Evolutionary conservation across 148 eudicot species (phyloP).

Genomic region (Arctostaphylos glauca): DNA sequence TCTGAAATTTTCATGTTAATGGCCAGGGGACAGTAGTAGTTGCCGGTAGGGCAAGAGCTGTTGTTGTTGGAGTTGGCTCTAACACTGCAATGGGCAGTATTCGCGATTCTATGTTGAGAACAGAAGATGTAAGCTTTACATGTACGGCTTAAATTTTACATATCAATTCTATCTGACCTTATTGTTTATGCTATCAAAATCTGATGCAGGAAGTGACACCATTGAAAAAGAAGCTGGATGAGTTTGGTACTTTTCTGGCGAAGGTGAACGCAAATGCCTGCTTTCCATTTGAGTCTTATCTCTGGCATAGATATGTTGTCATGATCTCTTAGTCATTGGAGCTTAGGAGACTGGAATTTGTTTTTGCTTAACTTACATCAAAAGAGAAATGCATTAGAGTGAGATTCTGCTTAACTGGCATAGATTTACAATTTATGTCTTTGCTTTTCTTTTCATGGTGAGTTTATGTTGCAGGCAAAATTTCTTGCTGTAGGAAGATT

Average conservation of each 20-base stretch:
- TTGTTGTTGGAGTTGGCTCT: conserved; percentile 93
- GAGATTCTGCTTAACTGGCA: neutral
- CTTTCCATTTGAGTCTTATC: neutral
- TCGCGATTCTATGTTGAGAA: conserved; percentile 95
- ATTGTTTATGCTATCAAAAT: neutral
- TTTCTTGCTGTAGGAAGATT: neutral
- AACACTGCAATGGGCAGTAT: conserved; percentile 99
- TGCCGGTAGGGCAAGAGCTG: conserved; percentile 92
- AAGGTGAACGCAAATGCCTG: conserved; percentile 51
- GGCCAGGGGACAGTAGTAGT: conserved; percentile 93
- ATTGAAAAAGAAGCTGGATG: conserved; percentile 90
- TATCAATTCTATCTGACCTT: neutral
- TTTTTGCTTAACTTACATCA: neutral
- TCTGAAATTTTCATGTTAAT: conserved; percentile 19
- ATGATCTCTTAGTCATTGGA: neutral
- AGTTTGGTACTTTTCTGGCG: conserved; percentile 94
- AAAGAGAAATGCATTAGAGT: neutral
- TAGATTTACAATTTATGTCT: neutral
- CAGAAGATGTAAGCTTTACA: conserved; percentile 74
- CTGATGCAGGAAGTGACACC: conserved; percentile 88
- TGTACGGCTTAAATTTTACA: neutral
- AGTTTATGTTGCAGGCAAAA: neutral
- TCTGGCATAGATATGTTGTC: neutral
- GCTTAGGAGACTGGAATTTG: neutral
- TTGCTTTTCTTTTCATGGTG: neutral